A percentile compares a stretch with the other conserved stretches of the same genome.
Evolutionary conservation across 805 yeast genomes (phyloP).

Genomic region (Metschnikowia noctiluminum): DNA sequence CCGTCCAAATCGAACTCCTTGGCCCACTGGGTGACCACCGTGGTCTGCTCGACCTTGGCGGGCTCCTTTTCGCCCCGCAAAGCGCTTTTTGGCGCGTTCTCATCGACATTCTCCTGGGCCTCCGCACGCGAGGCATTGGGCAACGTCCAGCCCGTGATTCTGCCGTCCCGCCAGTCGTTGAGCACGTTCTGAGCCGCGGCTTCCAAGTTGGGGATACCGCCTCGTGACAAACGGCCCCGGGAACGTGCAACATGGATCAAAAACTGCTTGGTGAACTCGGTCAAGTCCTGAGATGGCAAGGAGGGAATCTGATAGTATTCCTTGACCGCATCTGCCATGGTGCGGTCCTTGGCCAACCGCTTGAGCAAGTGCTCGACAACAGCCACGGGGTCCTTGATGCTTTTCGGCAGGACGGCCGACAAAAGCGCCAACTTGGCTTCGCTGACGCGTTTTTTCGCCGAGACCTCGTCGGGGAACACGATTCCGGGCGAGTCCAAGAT

Average conservation of each 20-base stretch:
- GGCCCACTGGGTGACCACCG: constrained; percentile 87
- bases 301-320: constrained; percentile 77
- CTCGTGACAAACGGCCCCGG: constrained; percentile 87
- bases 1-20: constrained; percentile 91
- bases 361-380: constrained; percentile 76
- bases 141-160: constrained; percentile 84
- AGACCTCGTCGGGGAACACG: constrained; percentile 75
- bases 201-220: constrained; percentile 87
- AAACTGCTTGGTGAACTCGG: constrained; percentile 79
- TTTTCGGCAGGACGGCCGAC: constrained; percentile 86
- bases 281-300: constrained; percentile 64
- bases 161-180: constrained; percentile 97
- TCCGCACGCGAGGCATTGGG: constrained; percentile 56
- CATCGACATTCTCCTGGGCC: constrained; percentile 21
- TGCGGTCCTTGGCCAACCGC: constrained; percentile 67
- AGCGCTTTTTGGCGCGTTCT: constrained; percentile 37
- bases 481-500: constrained; percentile 96
- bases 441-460: constrained; percentile 39
- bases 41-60: constrained; percentile 59
- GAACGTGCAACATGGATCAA: constrained; percentile 90
- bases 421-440: constrained; percentile 84
- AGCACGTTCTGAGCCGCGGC: constrained; percentile 80
- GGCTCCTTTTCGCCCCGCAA: constrained; percentile 44
- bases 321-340: constrained; percentile 75
- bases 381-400: constrained; percentile 76